phyloP scores from a whole-genome alignment of 2,329 filamentous ascomycete species.

The Alternaria sp. region DNA sequence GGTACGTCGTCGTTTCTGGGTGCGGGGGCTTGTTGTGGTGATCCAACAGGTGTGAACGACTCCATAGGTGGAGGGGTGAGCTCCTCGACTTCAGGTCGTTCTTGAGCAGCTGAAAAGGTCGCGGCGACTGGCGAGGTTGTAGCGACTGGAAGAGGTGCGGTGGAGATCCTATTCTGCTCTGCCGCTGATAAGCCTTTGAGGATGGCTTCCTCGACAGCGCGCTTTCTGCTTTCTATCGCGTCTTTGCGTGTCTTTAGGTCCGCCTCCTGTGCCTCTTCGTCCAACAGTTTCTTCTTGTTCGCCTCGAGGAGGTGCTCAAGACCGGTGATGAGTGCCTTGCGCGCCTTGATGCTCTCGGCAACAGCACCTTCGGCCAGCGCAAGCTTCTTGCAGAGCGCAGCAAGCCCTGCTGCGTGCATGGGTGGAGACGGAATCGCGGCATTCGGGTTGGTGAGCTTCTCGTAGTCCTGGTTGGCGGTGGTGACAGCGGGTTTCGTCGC shows the following conservation, averaged over 20 bases:
- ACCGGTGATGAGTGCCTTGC: constrained; percentile 77
- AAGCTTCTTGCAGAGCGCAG: constrained; percentile 86
- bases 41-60: constrained; percentile 61
- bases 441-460: constrained; percentile 78
- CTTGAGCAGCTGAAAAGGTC: constrained; percentile 53
- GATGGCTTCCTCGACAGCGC: constrained; percentile 88
- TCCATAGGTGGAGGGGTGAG: constrained; percentile 80
- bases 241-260: constrained; percentile 72
- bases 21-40: constrained; percentile 48
- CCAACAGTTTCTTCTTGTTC: constrained; percentile 72
- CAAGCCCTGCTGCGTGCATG: constrained; percentile 89
- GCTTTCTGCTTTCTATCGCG: constrained; percentile 81
- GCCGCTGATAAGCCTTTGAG: constrained; percentile 79
- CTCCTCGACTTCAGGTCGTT: constrained; percentile 82
- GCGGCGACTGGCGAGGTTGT: constrained; percentile 27
- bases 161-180: constrained; percentile 59
- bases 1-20: constrained; percentile 28
- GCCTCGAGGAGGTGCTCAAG: constrained; percentile 82
- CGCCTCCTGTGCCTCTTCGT: constrained; percentile 72
- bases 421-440: constrained; percentile 78
- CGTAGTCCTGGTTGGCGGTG: constrained; percentile 81
- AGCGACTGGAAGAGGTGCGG: constrained; percentile 43
- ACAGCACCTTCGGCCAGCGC: constrained; percentile 89
- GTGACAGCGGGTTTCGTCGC: constrained; percentile 72
- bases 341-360: constrained; percentile 86